These are phyloP conservation scores for Epichloe gansuensis DNA, from an alignment of 2,329 filamentous ascomycete genomes.

Conservation along the genomic window DNA sequence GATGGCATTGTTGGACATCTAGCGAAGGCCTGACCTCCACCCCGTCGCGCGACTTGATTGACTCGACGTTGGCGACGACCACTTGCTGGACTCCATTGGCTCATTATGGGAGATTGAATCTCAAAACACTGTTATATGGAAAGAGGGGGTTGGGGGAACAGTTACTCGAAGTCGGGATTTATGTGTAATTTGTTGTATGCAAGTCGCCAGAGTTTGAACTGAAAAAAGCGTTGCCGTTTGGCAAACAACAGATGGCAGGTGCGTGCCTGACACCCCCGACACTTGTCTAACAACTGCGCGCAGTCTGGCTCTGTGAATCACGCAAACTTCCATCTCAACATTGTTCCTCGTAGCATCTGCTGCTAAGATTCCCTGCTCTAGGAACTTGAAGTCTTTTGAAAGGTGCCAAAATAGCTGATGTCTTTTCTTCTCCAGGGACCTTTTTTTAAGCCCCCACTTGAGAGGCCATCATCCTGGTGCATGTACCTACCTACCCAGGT, in stretches of 20 bases:
- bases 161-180: background rate
- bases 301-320: background rate
- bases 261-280: background rate
- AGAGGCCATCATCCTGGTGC: too few species aligned
- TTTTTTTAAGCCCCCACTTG: too few species aligned
- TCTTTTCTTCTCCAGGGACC: too few species aligned
- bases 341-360: too few species aligned
- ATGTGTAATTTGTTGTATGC: background rate
- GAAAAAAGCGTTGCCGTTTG: background rate
- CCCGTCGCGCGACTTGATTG: background rate
- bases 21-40: background rate
- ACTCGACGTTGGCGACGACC: background rate
- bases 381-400: too few species aligned
- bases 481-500: too few species aligned
- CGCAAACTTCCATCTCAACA: background rate
- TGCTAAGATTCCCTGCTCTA: too few species aligned
- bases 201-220: background rate
- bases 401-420: too few species aligned
- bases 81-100: background rate
- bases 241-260: background rate
- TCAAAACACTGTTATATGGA: background rate
- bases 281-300: background rate
- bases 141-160: background rate
- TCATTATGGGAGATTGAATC: background rate
- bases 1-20: slow-evolving; percentile 7